These are phyloP conservation scores for Pythium volutum DNA, from an alignment of 352 stramenopile species.

Conservation along the genomic window DNA sequence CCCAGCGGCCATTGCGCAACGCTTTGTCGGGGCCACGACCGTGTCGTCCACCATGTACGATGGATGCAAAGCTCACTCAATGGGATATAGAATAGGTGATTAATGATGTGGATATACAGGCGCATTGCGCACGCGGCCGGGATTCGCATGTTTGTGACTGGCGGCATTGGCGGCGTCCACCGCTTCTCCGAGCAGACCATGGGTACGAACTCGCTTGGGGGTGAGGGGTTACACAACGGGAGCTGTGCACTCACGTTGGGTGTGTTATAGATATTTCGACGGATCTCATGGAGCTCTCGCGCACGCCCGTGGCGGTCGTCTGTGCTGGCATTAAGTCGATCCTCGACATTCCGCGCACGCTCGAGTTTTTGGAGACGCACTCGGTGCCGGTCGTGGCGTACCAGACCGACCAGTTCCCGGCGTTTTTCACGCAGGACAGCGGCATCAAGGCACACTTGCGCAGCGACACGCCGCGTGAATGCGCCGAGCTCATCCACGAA, in stretches of 20 bases:
- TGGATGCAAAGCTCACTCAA: neutral
- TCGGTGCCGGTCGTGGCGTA: slow-evolving; percentile 94
- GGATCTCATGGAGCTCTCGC: slow-evolving; percentile 94
- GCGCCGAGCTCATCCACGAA: slow-evolving; percentile 83
- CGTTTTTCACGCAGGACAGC: slow-evolving; percentile 96
- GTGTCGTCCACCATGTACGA: slow-evolving; percentile 95
- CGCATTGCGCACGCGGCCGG: slow-evolving; percentile 91
- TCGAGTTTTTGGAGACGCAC: slow-evolving; percentile 97
- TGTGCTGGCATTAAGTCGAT: slow-evolving; percentile 99
- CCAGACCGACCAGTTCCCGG: slow-evolving; percentile 93
- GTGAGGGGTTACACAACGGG: no score
- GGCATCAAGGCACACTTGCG: slow-evolving; percentile 81
- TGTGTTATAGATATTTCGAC: slow-evolving; percentile 88
- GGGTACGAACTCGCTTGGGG: slow-evolving; percentile 49
- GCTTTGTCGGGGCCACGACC: slow-evolving; percentile 91
- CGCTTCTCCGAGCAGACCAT: slow-evolving; percentile 92
- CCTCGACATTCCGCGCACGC: slow-evolving; percentile 94
- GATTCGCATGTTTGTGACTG: slow-evolving; percentile 97
- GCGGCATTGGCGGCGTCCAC: slow-evolving; percentile 96
- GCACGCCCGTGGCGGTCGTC: slow-evolving; percentile 95
- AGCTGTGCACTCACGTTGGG: no score
- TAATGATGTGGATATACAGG: slow-evolving; percentile 24
- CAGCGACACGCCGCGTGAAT: slow-evolving; percentile 82
- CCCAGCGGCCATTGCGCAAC: slow-evolving; percentile 65
- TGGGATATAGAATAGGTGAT: neutral